phyloP scores from a whole-genome alignment of 225 moss, liverwort and hornwort genomes.

The Polytrichum commune region DNA sequence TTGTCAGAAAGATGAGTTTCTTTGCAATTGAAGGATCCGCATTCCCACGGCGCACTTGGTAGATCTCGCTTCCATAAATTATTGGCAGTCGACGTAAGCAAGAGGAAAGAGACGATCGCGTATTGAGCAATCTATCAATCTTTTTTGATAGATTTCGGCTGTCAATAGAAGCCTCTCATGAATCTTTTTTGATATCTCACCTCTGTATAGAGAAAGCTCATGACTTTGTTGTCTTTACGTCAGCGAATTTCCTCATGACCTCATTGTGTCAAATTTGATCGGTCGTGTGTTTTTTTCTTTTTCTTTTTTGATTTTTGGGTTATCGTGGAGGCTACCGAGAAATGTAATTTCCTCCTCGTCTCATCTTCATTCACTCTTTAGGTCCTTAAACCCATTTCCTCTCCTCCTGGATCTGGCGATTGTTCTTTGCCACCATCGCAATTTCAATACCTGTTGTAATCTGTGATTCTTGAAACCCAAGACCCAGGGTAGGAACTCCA shows the following conservation, averaged over 20 bases:
- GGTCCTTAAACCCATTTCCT: not conserved
- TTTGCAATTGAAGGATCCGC: not conserved
- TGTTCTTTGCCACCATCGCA: not conserved
- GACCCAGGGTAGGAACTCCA: not conserved
- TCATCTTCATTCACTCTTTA: not conserved
- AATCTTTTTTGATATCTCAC: too few relatives aligned
- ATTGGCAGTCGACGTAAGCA: not conserved
- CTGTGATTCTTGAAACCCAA: not conserved
- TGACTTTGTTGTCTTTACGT: not conserved
- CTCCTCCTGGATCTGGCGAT: not conserved
- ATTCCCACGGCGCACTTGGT: not conserved
- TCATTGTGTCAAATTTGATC: not conserved
- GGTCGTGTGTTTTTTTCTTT: not conserved
- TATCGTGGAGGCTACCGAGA: not conserved
- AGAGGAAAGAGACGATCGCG: not conserved
- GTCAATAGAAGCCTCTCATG: too few relatives aligned
- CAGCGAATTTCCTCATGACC: not conserved
- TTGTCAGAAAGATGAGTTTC: not conserved
- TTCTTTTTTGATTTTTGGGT: not conserved
- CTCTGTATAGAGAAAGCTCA: not conserved
- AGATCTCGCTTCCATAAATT: too few relatives aligned
- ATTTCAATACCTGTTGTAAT: not conserved
- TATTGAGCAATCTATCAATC: too few relatives aligned
- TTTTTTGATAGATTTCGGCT: too few relatives aligned
- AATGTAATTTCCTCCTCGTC: not conserved